Conservation (phyloP, 2,329 filamentous ascomycete species). For the Thelonectria olida region DNA sequence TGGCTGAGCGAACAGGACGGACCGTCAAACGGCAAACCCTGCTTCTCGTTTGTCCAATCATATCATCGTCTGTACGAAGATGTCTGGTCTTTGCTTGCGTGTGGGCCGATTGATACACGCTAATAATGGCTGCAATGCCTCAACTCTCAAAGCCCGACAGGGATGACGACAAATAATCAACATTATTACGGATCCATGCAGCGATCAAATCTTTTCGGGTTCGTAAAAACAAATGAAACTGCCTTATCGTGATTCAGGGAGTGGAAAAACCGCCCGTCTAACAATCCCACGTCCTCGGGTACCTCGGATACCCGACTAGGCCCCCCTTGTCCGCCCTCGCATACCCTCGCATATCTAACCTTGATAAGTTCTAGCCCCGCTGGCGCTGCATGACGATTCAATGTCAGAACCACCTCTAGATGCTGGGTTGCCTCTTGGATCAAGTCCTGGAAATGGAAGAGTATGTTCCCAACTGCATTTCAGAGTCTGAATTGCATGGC, state of each 20-base stretch:
- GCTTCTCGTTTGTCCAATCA: background rate
- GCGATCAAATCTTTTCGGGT: background rate
- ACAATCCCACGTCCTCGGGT: background rate
- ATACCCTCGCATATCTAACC: background rate
- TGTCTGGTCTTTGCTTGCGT: background rate
- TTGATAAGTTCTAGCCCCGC: too few species aligned
- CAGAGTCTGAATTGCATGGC: background rate
- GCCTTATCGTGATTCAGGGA: background rate
- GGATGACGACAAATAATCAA: background rate
- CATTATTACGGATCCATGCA: background rate
- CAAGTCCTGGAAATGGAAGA: background rate
- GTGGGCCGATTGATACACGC: background rate
- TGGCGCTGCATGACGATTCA: background rate
- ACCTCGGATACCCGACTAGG: background rate
- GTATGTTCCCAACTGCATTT: slow-evolving; percentile 6
- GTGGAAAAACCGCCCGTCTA: background rate
- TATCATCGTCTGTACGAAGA: background rate
- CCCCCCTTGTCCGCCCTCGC: background rate
- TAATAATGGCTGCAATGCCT: background rate
- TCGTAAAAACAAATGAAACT: background rate
- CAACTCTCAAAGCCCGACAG: background rate
- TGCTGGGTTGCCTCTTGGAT: background rate
- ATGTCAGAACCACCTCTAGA: background rate
- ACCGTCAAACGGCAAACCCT: background rate
- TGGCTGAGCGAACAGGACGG: background rate